A percentile compares a stretch with the other conserved stretches of the same genome.
Conservation (phyloP, 768 basidiomycete species). For the Panaeolus papilionaceus region DNA sequence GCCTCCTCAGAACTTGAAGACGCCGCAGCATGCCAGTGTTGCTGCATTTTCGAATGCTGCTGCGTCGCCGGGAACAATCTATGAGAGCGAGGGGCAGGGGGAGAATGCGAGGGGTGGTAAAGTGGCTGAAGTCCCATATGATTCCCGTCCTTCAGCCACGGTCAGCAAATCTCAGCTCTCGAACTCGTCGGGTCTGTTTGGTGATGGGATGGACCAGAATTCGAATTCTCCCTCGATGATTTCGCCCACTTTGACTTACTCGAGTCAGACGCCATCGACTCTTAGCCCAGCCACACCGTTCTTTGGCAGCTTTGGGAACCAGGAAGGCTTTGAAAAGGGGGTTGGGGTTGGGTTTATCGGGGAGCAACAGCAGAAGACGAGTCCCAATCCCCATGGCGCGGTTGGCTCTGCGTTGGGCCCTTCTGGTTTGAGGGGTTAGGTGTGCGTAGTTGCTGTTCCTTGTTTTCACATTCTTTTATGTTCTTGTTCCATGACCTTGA, state of each 20-base stretch:
- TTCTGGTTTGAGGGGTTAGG: slow-evolving; percentile 2
- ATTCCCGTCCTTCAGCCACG: slow-evolving; percentile 14
- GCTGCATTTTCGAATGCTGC: slow-evolving; percentile 29
- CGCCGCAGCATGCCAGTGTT: slow-evolving; percentile 39
- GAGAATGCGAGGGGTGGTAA: slow-evolving; percentile 23
- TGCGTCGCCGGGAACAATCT: slow-evolving; percentile 26
- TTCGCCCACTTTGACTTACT: slow-evolving; percentile 73
- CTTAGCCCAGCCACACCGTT: slow-evolving; percentile 77
- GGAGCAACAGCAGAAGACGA: slow-evolving; percentile 21
- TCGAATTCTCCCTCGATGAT: slow-evolving; percentile 58
- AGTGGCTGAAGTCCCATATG: slow-evolving; percentile 2
- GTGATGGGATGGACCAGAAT: slow-evolving; percentile 32
- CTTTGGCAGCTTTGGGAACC: slow-evolving; percentile 60
- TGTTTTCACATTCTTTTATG: neutral
- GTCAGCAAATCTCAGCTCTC: slow-evolving; percentile 28
- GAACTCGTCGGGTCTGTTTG: slow-evolving; percentile 26
- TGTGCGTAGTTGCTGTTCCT: neutral
- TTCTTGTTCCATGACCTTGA: neutral
- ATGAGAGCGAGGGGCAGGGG: slow-evolving; percentile 26
- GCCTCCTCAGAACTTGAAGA: slow-evolving; percentile 38
- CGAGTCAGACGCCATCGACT: slow-evolving; percentile 67
- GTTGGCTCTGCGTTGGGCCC: slow-evolving; percentile 12
- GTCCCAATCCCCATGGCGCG: neutral
- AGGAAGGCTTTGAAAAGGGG: slow-evolving; percentile 37
- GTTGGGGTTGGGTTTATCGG: slow-evolving; percentile 23